Evolutionary conservation across 805 yeast species (phyloP), one percentile per base, ranked within the genome.

Genomic region (Barnettozyma sp.): DNA sequence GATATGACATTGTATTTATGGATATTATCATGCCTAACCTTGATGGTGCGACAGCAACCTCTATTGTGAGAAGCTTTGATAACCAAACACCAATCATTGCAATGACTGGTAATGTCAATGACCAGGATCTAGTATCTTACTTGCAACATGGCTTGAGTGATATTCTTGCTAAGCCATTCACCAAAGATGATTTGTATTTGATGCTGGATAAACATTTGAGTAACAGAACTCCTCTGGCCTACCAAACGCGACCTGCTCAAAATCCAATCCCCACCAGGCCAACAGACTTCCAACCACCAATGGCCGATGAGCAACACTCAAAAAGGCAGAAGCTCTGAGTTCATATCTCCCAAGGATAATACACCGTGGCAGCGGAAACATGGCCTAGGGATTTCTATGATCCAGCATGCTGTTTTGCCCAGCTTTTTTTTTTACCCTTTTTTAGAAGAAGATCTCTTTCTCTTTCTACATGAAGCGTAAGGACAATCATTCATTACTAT

Each of bases 131-230:
- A 39, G 82, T 82, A 31, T 81, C 78, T 2, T 86, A 83, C 56
- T 62, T 84, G 41, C 81, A 80, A 48, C 85, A 86, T 51, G 97
- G 96, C 5, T 87, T 87, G 85, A 79, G 84, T 40, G 95, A 86
- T 58, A 85, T 92, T 24, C 65, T 92, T 44, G 94, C 95, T 5
- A 86, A 92, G 54, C 98, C 98, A 1, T 92, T 92, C 56, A 82
- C 94, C 2, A 86, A 83, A 53, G 84, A 79, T 45, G 95, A 85
- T 54, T 65, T 92, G 39, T 83, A 79, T 52, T 68, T 77, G 42
- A 84, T 87, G 52, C 62, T 90, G 36, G 78, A 82, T 44, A 82
- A 87, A 48, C 86, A 83, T 55, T 65, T 82, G 35, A 69, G 73
- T 39, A 66, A 71, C 21, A 63, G 69, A 38, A 52, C 61, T 3